phyloP scores from a whole-genome alignment of 2,329 filamentous ascomycete genomes.

The Curvularia sp. region DNA sequence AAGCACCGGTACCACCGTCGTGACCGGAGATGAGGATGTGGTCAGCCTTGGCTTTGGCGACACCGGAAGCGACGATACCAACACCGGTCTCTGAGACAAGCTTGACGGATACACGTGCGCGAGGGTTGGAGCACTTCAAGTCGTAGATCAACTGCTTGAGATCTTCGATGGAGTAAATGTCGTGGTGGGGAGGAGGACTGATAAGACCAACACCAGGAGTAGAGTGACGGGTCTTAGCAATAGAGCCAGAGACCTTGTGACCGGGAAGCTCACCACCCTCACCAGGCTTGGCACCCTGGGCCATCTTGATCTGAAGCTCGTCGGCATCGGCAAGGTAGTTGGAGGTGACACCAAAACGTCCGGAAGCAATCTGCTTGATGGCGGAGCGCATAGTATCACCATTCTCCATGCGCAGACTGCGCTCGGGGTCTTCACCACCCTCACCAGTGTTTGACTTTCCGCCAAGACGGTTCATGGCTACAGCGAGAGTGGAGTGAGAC shows the following conservation, averaged over 20 bases:
- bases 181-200: slow-evolving; percentile 93
- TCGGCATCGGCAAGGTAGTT: slow-evolving; percentile 94
- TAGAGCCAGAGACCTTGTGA: slow-evolving; percentile 94
- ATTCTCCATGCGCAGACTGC: slow-evolving; percentile 83
- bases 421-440: slow-evolving; percentile 93
- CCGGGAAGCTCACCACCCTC: slow-evolving; percentile 97
- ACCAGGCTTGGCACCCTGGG: slow-evolving; percentile 95
- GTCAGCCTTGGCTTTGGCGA: slow-evolving; percentile 95
- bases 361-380: slow-evolving; percentile 97
- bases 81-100: slow-evolving; percentile 97
- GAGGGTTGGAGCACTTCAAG: slow-evolving; percentile 93
- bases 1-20: slow-evolving; percentile 95
- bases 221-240: slow-evolving; percentile 92
- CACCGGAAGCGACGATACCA: slow-evolving; percentile 95
- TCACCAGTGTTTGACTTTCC: slow-evolving; percentile 98
- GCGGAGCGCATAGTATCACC: slow-evolving; percentile 97
- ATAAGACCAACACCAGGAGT: slow-evolving; percentile 96
- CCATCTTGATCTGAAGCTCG: slow-evolving; percentile 99
- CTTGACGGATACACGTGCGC: slow-evolving; percentile 92
- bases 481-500: slow-evolving; percentile 91
- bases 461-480: slow-evolving; percentile 95
- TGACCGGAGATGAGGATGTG: slow-evolving; percentile 97
- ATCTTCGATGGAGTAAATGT: slow-evolving; percentile 98
- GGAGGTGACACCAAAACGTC: slow-evolving; percentile 94
- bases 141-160: slow-evolving; percentile 98